phyloP scores from a whole-genome alignment of 1,284 basidiomycete genomes.

The Amylostereum chailletii region DNA sequence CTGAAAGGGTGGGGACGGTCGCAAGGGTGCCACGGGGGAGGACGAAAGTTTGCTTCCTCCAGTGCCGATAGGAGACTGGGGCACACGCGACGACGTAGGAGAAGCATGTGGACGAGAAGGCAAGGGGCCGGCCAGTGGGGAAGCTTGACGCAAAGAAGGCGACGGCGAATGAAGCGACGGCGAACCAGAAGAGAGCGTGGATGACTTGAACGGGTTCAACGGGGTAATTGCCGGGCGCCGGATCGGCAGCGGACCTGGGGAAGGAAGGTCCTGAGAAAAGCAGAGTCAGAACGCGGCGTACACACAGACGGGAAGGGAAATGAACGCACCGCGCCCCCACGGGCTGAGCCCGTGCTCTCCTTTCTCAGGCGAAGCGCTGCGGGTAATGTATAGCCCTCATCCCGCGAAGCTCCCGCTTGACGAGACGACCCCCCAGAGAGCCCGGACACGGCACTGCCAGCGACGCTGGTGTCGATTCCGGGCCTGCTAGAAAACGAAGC shows the following conservation, averaged over 20 bases:
- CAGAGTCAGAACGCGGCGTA: not conserved
- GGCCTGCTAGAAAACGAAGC: conserved; percentile 18
- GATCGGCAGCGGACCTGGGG: conserved; percentile 41
- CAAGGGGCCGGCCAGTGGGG: conserved; percentile 28
- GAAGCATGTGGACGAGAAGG: conserved; percentile 29
- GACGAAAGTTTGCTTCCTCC: conserved; percentile 15
- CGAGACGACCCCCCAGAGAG: conserved; percentile 31
- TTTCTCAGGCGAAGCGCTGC: conserved; percentile 26
- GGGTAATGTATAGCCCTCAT: not conserved
- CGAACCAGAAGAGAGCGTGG: conserved; percentile 49
- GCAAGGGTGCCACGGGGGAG: conserved; percentile 22
- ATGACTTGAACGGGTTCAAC: conserved; percentile 62
- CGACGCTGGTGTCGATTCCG: not conserved
- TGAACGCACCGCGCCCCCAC: conserved; percentile 22
- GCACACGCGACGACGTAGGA: conserved; percentile 32
- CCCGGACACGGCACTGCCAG: conserved; percentile 14
- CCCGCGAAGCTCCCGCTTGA: conserved; percentile 23
- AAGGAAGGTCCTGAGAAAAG: conserved; percentile 22
- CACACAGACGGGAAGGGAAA: conserved; percentile 1
- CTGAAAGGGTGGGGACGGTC: conserved; percentile 36
- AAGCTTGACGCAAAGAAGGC: conserved; percentile 35
- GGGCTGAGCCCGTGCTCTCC: conserved; percentile 30
- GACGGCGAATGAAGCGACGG: conserved; percentile 41
- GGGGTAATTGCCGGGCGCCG: conserved; percentile 42
- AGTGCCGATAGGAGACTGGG: conserved; percentile 33